Conservation (phyloP, 139 green algal species). For the Mychonastes homosphaera region DNA sequence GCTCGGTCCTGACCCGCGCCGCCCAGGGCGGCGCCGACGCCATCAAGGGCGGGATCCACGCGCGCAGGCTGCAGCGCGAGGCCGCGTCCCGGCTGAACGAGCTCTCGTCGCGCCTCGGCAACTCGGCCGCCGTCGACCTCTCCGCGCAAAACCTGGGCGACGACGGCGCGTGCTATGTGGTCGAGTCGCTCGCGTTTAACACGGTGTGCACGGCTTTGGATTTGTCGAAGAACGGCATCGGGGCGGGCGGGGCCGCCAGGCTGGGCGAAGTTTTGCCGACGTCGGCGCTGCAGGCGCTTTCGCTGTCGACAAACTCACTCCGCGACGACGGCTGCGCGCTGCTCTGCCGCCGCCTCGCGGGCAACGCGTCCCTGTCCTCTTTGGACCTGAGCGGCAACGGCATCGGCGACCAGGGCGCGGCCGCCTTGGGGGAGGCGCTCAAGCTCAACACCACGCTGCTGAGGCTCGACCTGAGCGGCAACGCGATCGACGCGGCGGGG, state of each 20-base stretch:
- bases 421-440: constrained; percentile 45
- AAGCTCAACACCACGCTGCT: constrained; percentile 43
- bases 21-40: background rate
- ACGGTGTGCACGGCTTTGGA: constrained; percentile 58
- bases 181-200: constrained; percentile 88
- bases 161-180: constrained; percentile 76
- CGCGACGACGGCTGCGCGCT: constrained; percentile 44
- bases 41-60: constrained; percentile 14
- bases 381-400: background rate
- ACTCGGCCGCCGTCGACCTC: constrained; percentile 54
- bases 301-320: constrained; percentile 69
- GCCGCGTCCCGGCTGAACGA: constrained; percentile 56
- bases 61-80: constrained; percentile 55
- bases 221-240: constrained; percentile 87
- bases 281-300: constrained; percentile 25
- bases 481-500: constrained; percentile 61
- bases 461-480: constrained; percentile 84
- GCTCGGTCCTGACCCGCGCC: constrained; percentile 1
- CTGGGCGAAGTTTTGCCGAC: constrained; percentile 51
- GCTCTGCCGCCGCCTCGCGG: background rate
- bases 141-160: constrained; percentile 78
- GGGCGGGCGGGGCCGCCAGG: constrained; percentile 42
- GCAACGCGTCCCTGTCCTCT: background rate
- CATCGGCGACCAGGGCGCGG: constrained; percentile 36
- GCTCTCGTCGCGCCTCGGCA: constrained; percentile 58